These are phyloP conservation scores for Leishmania braziliensis DNA, from an alignment of 208 protist genomes.

Conservation along the genomic window DNA sequence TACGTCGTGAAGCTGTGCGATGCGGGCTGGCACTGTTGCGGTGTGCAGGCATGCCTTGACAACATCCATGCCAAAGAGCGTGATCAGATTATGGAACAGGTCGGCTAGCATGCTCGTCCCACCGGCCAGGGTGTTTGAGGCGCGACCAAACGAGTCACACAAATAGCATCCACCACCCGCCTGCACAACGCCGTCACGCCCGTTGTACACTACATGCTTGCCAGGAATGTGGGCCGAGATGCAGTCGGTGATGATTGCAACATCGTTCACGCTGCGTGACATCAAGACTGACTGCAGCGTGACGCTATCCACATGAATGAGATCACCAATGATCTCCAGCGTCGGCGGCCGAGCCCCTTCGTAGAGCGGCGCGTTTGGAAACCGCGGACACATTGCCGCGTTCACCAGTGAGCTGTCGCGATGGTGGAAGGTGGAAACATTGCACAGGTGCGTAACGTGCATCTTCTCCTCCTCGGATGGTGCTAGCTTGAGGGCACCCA, in stretches of 20 bases:
- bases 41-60: slow-evolving; percentile 56
- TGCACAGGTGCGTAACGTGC: slow-evolving; percentile 68
- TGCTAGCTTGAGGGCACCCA: slow-evolving; percentile 52
- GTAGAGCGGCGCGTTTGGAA: slow-evolving; percentile 62
- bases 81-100: slow-evolving; percentile 64
- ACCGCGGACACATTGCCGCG: slow-evolving; percentile 50
- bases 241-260: slow-evolving; percentile 74
- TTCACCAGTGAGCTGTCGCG: slow-evolving; percentile 66
- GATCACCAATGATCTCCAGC: slow-evolving; percentile 69
- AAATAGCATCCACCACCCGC: slow-evolving; percentile 63
- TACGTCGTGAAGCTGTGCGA: slow-evolving; percentile 54
- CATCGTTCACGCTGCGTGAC: slow-evolving; percentile 43
- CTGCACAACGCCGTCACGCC: slow-evolving; percentile 52
- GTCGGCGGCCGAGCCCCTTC: slow-evolving; percentile 49
- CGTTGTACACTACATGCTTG: slow-evolving; percentile 67
- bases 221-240: slow-evolving; percentile 61
- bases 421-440: slow-evolving; percentile 77
- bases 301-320: slow-evolving; percentile 63
- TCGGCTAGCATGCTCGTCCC: slow-evolving; percentile 65
- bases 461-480: slow-evolving; percentile 44
- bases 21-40: slow-evolving; percentile 63
- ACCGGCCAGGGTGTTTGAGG: slow-evolving; percentile 56
- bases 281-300: slow-evolving; percentile 54
- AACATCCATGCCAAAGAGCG: slow-evolving; percentile 56
- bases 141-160: slow-evolving; percentile 54